These are phyloP conservation scores for Funneliformis geosporum DNA, from an alignment of 192 early-diverging fungal genomes.

Conservation along the genomic window DNA sequence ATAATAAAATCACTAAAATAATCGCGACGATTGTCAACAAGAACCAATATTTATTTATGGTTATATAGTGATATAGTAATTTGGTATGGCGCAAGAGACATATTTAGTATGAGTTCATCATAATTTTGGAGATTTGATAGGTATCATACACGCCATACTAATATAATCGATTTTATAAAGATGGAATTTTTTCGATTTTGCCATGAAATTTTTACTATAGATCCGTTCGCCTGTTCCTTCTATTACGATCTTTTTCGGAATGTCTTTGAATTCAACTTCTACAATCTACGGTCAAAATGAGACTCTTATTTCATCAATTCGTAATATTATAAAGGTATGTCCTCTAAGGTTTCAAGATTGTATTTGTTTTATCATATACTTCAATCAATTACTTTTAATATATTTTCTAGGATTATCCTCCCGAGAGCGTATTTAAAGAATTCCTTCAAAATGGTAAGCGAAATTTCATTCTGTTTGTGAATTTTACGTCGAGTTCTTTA, in stretches of 20 bases:
- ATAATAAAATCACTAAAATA: no score
- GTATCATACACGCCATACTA: no score
- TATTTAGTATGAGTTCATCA: no score
- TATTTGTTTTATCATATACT: neutral
- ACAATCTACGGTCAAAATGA: neutral
- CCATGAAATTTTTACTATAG: no score
- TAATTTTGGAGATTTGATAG: no score
- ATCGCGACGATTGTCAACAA: no score
- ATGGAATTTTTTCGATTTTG: no score
- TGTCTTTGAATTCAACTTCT: slow-evolving; percentile 5
- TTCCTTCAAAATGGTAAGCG: slow-evolving; percentile 34
- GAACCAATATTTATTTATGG: no score
- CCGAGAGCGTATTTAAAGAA: slow-evolving; percentile 21
- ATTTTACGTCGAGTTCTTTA: neutral
- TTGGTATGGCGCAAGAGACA: no score
- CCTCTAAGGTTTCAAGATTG: neutral
- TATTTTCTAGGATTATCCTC: slow-evolving; percentile 30
- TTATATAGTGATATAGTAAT: no score
- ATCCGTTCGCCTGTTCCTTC: neutral
- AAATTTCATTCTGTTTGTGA: neutral
- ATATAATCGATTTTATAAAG: no score
- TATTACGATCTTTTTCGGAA: neutral
- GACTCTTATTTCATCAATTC: slow-evolving; percentile 11
- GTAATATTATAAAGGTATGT: slow-evolving; percentile 18
- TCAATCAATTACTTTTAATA: neutral